A percentile compares a stretch with the other conserved stretches of the same genome.
These are phyloP conservation scores for Colletotrichum cuscutae DNA, from an alignment of 2,329 filamentous ascomycete species.

Conservation along the genomic window DNA sequence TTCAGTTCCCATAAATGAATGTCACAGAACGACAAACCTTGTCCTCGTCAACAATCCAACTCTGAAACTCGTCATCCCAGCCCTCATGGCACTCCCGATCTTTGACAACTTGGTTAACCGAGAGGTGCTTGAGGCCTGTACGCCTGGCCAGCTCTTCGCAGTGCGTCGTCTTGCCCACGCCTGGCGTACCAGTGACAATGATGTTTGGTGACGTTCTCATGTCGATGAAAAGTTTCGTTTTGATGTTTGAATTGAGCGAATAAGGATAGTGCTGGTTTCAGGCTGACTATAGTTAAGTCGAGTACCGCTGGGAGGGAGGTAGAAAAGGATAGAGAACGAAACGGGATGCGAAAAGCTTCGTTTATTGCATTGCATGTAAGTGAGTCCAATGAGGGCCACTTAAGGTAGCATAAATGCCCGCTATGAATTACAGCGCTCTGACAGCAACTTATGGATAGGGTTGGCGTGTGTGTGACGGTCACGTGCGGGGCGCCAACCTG, in stretches of 20 bases:
- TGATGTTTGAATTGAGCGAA: too few species aligned
- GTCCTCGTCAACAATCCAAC: conserved; percentile 96
- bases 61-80: conserved; percentile 85
- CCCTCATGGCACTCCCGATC: conserved; percentile 88
- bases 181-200: conserved; percentile 93
- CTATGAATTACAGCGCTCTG: not conserved
- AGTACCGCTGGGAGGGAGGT: not conserved
- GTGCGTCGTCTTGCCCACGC: conserved; percentile 95
- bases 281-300: not conserved
- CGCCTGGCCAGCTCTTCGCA: conserved; percentile 82
- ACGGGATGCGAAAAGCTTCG: not conserved
- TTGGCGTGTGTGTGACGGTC: not conserved
- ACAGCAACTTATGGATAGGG: not conserved
- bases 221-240: not conserved
- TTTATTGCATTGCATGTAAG: conserved; percentile 19
- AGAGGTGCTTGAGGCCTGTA: conserved; percentile 83
- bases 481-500: conserved; percentile 1
- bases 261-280: not conserved
- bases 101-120: conserved; percentile 92
- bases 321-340: not conserved
- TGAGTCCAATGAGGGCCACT: conserved; percentile 1
- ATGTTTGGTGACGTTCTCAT: conserved; percentile 79
- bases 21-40: conserved; percentile 66
- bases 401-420: not conserved
- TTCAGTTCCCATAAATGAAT: not conserved